A percentile compares a stretch with the other conserved stretches of the same genome.
Conservation (phyloP, 148 eudicot species). For the Cornus kousa region DNA sequence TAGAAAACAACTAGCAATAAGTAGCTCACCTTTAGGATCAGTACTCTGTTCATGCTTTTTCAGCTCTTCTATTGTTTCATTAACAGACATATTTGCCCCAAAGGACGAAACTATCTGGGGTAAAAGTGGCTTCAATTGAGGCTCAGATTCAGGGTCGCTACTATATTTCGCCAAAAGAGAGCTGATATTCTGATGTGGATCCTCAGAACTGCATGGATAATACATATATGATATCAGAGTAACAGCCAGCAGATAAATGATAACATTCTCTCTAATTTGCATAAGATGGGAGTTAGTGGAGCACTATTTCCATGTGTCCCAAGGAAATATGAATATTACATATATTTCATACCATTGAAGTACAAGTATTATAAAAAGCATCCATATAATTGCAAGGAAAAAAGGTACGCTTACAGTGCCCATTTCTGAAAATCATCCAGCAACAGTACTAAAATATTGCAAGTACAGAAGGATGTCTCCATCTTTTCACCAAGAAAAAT, state of each 20-base stretch:
- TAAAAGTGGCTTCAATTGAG: slow-evolving; percentile 63
- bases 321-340: neutral
- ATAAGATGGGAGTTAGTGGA: neutral
- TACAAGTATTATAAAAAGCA: no score
- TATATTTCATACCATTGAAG: neutral
- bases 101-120: slow-evolving; percentile 75
- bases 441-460: no score
- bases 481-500: no score
- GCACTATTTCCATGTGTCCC: no score
- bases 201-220: slow-evolving; percentile 53
- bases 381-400: no score
- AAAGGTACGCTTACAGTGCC: no score
- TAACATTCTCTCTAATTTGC: neutral
- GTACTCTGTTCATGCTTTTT: slow-evolving; percentile 59
- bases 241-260: neutral
- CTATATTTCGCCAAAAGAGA: slow-evolving; percentile 52
- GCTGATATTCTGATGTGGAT: slow-evolving; percentile 59
- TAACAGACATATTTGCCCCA: slow-evolving; percentile 55
- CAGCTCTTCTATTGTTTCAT: slow-evolving; percentile 57
- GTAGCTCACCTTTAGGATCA: slow-evolving; percentile 50
- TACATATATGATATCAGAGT: neutral
- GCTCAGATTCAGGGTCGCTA: slow-evolving; percentile 60
- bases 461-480: no score
- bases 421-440: no score
- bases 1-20: neutral